Base-by-base conservation (phyloP, 176 grass and related monocot species). In the Puccinellia tenuiflora region DNA sequence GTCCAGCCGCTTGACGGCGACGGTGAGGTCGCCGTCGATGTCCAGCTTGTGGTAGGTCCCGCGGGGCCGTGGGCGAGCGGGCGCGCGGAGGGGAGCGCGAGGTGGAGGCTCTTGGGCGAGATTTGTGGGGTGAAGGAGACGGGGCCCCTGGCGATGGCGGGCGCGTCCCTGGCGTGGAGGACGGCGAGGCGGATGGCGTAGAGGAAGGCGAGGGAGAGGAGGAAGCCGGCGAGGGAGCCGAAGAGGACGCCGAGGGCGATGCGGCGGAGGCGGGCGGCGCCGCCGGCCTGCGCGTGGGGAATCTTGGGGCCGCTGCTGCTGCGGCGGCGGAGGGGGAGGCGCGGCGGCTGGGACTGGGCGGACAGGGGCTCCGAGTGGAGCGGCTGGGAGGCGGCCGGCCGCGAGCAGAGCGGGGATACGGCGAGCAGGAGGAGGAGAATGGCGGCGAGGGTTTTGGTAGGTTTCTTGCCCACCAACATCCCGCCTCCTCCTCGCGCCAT, bases 71-170 rank as follows among this genome's bases (percentile, higher is more conserved):
- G 87, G 7, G 82, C 88, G 25, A 93, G 84, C 74, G 83, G 88
- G 29, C 86, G 75, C 45, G 89, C 84, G 37, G 57, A 43, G 40
- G 91, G 78, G 53, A 99, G 93, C 18, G 90, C 88, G 35, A 83
- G 59, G 39, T 89, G 88, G 66, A 99, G 81, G 55, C 90, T 85
- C 81, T 79, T 99, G 78, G 93, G 75, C 31, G 90, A 89, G 79
- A 99, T 96, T 76, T 95, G 91, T 24, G 97, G 97, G 71, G 81
- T 85, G 90, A 99, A 96, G 48, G 92, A 78, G 57, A 99, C 93
- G 4, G 97, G 89, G 11, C 97, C 97, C 76, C 79, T 89, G 79
- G 89, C 62, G 52, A 99, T 79, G 52, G 93, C 75, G 3, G 88
- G 93, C n/a, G 81, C 70, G 50, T 89, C 85, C 80, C 90, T 82